These are phyloP conservation scores for Nyctanthes arbortristis DNA, from an alignment of 257 asterid species.

Conservation along the genomic window DNA sequence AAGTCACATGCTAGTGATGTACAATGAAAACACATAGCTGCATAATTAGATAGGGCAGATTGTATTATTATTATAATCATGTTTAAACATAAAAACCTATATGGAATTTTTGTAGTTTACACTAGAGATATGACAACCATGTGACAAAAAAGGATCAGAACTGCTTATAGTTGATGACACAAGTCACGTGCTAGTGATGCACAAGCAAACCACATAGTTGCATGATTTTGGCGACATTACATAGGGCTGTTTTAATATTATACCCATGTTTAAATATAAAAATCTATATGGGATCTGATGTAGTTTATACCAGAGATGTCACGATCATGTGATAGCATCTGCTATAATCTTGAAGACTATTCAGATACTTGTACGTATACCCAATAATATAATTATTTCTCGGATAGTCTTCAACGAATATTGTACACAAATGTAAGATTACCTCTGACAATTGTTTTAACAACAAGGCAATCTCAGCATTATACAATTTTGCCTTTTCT, in stretches of 20 bases:
- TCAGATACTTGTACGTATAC: background rate
- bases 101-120: background rate
- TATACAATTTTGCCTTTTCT: slow-evolving; percentile 48
- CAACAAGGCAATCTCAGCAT: slow-evolving; percentile 52
- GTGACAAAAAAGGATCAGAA: no score
- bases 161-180: no score
- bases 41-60: background rate
- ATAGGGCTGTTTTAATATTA: background rate
- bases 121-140: background rate
- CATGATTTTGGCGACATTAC: background rate
- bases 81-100: background rate
- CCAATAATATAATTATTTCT: background rate
- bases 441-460: slow-evolving; percentile 66
- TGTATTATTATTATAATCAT: background rate
- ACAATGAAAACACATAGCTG: no score
- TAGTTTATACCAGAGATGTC: background rate
- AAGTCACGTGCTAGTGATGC: no score
- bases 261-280: background rate
- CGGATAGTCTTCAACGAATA: background rate
- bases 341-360: background rate
- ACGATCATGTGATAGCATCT: background rate
- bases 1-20: background rate
- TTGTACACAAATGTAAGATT: slow-evolving; percentile 23
- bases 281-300: background rate
- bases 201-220: background rate